Evolutionary conservation across 441 rosid species (phyloP), one percentile per base, ranked within the genome.

Genomic region (Mallotus repandus): DNA sequence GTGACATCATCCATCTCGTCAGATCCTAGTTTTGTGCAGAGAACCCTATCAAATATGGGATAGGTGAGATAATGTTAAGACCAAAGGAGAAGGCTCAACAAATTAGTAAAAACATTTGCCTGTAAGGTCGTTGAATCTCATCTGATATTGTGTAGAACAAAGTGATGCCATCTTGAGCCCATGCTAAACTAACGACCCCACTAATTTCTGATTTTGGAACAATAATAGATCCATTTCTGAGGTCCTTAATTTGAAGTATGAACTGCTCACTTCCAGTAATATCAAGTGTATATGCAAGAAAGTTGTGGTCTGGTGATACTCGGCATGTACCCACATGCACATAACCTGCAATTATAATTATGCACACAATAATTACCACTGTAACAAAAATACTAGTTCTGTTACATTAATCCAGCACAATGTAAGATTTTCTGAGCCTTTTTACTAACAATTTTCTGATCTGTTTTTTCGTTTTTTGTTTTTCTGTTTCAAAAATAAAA

Each of bases 231-330:
- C 88, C 88, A 66, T 67, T 85, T 76, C 78, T 83, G 52, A 94
- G 86, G 85, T 92, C 96, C 87, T 92, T 89, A 80, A 94, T 82
- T 53, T 89, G 96, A 80, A 94, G 94, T 66, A 79, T 70, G 81
- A 89, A 94, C 59, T 81, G 85, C 74, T 94, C 99, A 74, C 77
- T 69, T 50, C 96, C 99, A 52, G 84, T 74, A 18, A 80, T 76
- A 79, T 94, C 97, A 84, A 89, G 78, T 1, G 98, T 89, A 72
- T 92, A 94, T 6, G 98, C 99, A 7, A 94, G 88, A 85, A 83
- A 86, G 73, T 85, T 87, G 59, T 94, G 98, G 75, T 92, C 90
- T 4, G 96, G 97, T 58, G 99, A 92, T 82, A 94, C 86, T 35
- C 94, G 90, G 79, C 98, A 94, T 67, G 89, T 77, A 54, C 98